phyloP scores from a whole-genome alignment of 108 stramenopile genomes.

The Nitzschia sp. region DNA sequence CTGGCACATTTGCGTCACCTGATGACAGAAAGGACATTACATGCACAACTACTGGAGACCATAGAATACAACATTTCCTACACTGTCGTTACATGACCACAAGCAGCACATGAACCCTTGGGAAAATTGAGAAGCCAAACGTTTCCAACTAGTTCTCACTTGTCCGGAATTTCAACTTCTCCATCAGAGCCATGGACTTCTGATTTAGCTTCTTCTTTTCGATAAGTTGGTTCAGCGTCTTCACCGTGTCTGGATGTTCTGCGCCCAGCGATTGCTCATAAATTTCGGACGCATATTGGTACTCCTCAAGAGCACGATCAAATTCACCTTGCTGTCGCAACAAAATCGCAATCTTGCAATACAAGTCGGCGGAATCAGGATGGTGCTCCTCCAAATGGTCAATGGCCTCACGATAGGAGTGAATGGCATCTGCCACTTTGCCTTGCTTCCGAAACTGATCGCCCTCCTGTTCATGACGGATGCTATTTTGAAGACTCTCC shows the following conservation, averaged over 20 bases:
- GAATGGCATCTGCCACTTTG: constrained; percentile 14
- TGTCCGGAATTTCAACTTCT: constrained; percentile 6
- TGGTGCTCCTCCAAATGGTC: constrained; percentile 29
- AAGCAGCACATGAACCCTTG: too few relatives aligned
- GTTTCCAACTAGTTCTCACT: too few relatives aligned
- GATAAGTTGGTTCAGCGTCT: constrained; percentile 23
- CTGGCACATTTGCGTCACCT: too few relatives aligned
- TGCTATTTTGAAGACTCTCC: constrained; percentile 17
- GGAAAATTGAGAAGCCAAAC: too few relatives aligned
- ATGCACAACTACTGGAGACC: too few relatives aligned
- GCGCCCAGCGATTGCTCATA: constrained; percentile 38
- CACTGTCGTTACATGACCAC: too few relatives aligned
- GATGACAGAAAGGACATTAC: too few relatives aligned
- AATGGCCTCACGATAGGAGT: constrained; percentile 24
- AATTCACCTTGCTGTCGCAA: constrained; percentile 30
- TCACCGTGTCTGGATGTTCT: constrained; percentile 43
- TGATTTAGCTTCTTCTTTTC: constrained; percentile 30
- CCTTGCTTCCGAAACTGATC: constrained; percentile 29
- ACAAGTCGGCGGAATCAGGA: constrained; percentile 41
- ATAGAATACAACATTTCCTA: too few relatives aligned
- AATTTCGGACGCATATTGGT: constrained; percentile 33
- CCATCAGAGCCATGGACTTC: constrained; percentile 23
- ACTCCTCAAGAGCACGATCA: constrained; percentile 34
- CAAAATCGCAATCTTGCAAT: constrained; percentile 37
- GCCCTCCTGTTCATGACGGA: constrained; percentile 21